Conservation (phyloP, 2,329 filamentous ascomycete genomes). For the Fusarium ambrosium region DNA sequence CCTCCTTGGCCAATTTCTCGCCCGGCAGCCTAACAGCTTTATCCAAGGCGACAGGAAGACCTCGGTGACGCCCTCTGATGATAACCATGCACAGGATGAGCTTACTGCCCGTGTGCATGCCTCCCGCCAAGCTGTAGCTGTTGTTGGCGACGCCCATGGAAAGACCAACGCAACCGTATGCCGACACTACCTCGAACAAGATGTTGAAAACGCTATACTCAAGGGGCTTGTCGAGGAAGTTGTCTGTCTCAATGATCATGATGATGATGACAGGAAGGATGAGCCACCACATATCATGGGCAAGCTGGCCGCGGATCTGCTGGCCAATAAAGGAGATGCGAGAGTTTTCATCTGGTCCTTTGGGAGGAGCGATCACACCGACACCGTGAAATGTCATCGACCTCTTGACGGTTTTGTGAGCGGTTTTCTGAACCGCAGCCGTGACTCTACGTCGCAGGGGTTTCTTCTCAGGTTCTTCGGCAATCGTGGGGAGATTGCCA, state of each 20-base stretch:
- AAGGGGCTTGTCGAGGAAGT: slow-evolving; percentile 65
- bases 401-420: slow-evolving; percentile 54
- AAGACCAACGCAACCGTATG: slow-evolving; percentile 73
- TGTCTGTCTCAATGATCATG: slow-evolving; percentile 69
- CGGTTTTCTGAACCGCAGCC: slow-evolving; percentile 50
- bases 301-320: slow-evolving; percentile 74
- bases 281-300: slow-evolving; percentile 77
- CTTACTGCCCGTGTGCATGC: slow-evolving; percentile 68
- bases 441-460: slow-evolving; percentile 42
- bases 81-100: slow-evolving; percentile 70
- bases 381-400: slow-evolving; percentile 61
- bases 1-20: slow-evolving; percentile 48
- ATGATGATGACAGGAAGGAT: slow-evolving; percentile 72
- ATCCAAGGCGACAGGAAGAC: slow-evolving; percentile 68
- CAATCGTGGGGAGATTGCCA: slow-evolving; percentile 41
- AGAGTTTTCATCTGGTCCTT: slow-evolving; percentile 50
- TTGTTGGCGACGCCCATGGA: slow-evolving; percentile 67
- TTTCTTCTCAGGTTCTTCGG: slow-evolving; percentile 45
- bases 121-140: slow-evolving; percentile 68
- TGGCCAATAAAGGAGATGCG: slow-evolving; percentile 64
- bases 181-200: slow-evolving; percentile 69
- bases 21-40: slow-evolving; percentile 63
- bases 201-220: slow-evolving; percentile 72
- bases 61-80: slow-evolving; percentile 68
- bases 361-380: slow-evolving; percentile 50